Evolutionary conservation across 495 filamentous ascomycete genomes (phyloP).

Genomic region (Emericellopsis terricola): DNA sequence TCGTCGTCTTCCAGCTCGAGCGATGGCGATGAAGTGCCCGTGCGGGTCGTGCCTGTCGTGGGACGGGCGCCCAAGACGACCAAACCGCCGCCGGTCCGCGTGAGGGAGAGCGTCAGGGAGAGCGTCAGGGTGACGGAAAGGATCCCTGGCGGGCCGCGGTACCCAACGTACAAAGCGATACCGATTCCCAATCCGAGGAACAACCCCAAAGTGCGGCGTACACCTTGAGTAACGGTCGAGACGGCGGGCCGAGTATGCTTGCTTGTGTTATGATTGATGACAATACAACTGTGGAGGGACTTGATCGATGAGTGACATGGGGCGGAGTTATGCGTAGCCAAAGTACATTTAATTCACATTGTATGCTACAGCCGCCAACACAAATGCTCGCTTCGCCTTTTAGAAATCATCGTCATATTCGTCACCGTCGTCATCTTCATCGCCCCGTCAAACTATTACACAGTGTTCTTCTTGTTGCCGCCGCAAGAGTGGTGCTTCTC

Average conservation of each 20-base stretch:
- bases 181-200: slow-evolving; percentile 1
- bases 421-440: too few relatives aligned
- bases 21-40: background rate
- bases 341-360: too few relatives aligned
- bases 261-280: background rate
- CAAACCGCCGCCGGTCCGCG: background rate
- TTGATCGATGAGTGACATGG: background rate
- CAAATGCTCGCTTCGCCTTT: too few relatives aligned
- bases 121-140: background rate
- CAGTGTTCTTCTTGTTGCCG: background rate
- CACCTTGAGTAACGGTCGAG: background rate
- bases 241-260: too few relatives aligned
- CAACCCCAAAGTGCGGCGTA: slow-evolving; percentile 1
- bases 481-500: slow-evolving; percentile 2
- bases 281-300: background rate
- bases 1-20: background rate
- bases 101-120: background rate
- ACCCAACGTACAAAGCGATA: slow-evolving; percentile 1
- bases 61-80: too few relatives aligned
- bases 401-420: too few relatives aligned
- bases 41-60: too few relatives aligned
- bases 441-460: too few relatives aligned
- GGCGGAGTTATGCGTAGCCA: too few relatives aligned
- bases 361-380: too few relatives aligned
- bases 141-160: slow-evolving; percentile 1